Conservation (phyloP, 2,329 filamentous ascomycete genomes). For the Scedosporium boydii region DNA sequence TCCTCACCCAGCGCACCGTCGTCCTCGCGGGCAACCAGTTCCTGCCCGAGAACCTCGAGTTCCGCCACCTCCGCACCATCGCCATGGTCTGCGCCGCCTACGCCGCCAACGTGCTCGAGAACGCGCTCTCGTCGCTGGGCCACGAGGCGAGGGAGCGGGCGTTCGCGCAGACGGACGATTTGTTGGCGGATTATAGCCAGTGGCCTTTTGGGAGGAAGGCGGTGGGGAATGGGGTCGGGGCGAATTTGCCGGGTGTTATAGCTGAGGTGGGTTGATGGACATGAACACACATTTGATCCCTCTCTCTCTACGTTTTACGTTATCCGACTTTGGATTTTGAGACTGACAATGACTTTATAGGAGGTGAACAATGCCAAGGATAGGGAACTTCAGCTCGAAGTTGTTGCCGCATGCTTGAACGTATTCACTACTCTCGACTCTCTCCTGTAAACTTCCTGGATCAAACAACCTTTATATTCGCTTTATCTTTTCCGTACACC, state of each 20-base stretch:
- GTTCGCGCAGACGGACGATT: slow-evolving; percentile 93
- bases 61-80: slow-evolving; percentile 84
- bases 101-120: slow-evolving; percentile 95
- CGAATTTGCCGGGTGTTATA: slow-evolving; percentile 82
- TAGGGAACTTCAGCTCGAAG: slow-evolving; percentile 92
- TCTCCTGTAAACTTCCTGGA: slow-evolving; percentile 53
- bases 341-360: slow-evolving; percentile 21
- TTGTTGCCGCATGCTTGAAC: slow-evolving; percentile 90
- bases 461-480: neutral
- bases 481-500: neutral
- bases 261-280: slow-evolving; percentile 47
- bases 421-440: slow-evolving; percentile 98
- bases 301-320: neutral
- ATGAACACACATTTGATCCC: neutral
- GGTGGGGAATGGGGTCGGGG: slow-evolving; percentile 71
- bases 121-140: slow-evolving; percentile 85
- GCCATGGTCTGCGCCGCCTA: slow-evolving; percentile 97
- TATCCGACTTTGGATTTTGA: neutral
- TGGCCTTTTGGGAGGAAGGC: slow-evolving; percentile 91
- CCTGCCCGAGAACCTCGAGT: slow-evolving; percentile 88
- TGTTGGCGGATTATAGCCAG: slow-evolving; percentile 92
- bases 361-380: slow-evolving; percentile 83
- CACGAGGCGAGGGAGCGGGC: slow-evolving; percentile 91
- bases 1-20: slow-evolving; percentile 88
- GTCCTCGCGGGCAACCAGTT: slow-evolving; percentile 81